phyloP scores from a whole-genome alignment of 768 basidiomycete species.

The Infundibulicybe gibba region DNA sequence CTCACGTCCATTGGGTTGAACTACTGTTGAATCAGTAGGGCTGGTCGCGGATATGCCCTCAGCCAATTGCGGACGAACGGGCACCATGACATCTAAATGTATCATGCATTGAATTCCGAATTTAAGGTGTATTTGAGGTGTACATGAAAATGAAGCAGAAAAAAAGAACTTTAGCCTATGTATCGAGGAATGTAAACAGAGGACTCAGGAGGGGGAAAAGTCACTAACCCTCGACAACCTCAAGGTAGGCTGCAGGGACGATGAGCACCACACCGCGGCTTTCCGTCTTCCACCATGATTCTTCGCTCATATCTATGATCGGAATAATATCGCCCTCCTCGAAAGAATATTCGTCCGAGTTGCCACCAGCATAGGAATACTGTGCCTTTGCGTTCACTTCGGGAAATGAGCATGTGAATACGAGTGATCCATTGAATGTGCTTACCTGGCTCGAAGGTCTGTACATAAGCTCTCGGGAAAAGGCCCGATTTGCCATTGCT shows the following conservation, averaged over 20 bases:
- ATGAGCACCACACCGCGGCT: conserved; percentile 81
- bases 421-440: conserved; percentile 19
- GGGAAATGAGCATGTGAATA: neutral
- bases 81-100: conserved; percentile 6
- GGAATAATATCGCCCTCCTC: conserved; percentile 72
- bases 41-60: conserved; percentile 2
- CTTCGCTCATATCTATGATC: conserved; percentile 81
- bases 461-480: conserved; percentile 89
- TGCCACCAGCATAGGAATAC: conserved; percentile 70
- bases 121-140: conserved; percentile 29
- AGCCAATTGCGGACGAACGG: neutral
- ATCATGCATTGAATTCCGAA: conserved; percentile 20
- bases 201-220: conserved; percentile 48
- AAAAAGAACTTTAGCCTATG: conserved; percentile 81
- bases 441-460: conserved; percentile 64
- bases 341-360: conserved; percentile 83
- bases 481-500: conserved; percentile 72
- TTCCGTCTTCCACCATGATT: conserved; percentile 97
- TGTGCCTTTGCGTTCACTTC: conserved; percentile 72
- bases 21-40: neutral
- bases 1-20: no score
- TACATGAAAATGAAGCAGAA: conserved; percentile 53
- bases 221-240: conserved; percentile 88
- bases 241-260: conserved; percentile 90
- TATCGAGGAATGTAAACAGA: conserved; percentile 50